phyloP scores from a whole-genome alignment of 768 basidiomycete genomes.

The Dentipellis fragilis region DNA sequence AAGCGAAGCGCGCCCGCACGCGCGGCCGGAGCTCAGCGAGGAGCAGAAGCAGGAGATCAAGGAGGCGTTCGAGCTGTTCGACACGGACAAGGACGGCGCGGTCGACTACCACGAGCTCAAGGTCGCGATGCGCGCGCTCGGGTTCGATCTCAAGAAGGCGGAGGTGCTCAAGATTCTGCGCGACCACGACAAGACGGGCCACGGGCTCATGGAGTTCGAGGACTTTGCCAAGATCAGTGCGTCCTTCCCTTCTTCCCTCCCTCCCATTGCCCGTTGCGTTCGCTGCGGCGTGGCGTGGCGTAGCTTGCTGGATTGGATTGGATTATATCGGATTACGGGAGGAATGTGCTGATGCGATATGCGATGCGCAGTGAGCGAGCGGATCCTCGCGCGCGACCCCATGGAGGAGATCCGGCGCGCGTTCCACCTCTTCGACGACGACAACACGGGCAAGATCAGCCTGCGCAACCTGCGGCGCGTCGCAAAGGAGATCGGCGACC shows the following conservation, averaged over 20 bases:
- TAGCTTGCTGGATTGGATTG: neutral
- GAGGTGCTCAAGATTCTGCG: constrained; percentile 92
- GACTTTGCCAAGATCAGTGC: constrained; percentile 89
- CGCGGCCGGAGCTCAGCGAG: constrained; percentile 76
- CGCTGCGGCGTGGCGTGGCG: neutral
- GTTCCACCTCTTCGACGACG: constrained; percentile 95
- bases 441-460: constrained; percentile 89
- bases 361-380: constrained; percentile 69
- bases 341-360: neutral
- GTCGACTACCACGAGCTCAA: constrained; percentile 99
- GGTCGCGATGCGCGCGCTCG: constrained; percentile 95
- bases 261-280: neutral
- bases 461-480: constrained; percentile 86
- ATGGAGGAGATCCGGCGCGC: constrained; percentile 94
- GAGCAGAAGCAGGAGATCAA: constrained; percentile 95
- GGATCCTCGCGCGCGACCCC: constrained; percentile 89
- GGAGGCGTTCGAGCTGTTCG: constrained; percentile 98
- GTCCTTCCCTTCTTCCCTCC: constrained; percentile 18
- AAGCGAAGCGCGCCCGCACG: constrained; percentile 67
- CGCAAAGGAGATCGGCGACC: constrained; percentile 93
- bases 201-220: constrained; percentile 82
- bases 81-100: constrained; percentile 94
- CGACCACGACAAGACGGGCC: constrained; percentile 80
- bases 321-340: neutral
- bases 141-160: constrained; percentile 97